Evolutionary conservation across 148 eudicot species (phyloP).

Genomic region (Linanthus parryae): DNA sequence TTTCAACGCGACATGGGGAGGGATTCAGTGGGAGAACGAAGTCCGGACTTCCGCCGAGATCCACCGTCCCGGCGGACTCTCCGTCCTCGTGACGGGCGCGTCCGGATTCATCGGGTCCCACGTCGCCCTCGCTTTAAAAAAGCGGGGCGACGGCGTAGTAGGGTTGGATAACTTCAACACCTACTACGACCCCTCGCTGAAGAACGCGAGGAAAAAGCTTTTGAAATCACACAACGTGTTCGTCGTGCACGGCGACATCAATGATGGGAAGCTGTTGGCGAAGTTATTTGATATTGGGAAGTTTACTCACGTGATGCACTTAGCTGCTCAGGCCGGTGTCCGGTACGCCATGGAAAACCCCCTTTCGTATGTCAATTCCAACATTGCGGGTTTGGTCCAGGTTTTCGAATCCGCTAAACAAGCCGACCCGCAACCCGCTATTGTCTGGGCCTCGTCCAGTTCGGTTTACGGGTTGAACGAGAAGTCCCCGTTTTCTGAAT

Average conservation of each 20-base stretch:
- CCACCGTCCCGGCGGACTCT: constrained; percentile 7
- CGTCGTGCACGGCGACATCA: constrained; percentile 3
- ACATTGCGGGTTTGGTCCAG: constrained; percentile 1
- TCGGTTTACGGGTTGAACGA: constrained; percentile 9
- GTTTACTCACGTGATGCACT: constrained; percentile 7
- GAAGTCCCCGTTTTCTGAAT: constrained; percentile 1
- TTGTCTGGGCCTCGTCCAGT: constrained; percentile 8
- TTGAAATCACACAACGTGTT: neutral
- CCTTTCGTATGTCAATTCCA: constrained; percentile 4
- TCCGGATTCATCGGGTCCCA: constrained; percentile 7
- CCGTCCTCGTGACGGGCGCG: constrained; percentile 4
- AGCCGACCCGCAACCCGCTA: constrained; percentile 3
- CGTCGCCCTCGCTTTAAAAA: neutral
- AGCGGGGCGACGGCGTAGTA: neutral
- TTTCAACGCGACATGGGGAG: constrained; percentile 5
- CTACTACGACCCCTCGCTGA: constrained; percentile 1
- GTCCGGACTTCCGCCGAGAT: constrained; percentile 8
- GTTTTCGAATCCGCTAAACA: neutral
- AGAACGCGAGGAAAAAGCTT: neutral
- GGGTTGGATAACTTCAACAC: constrained; percentile 7
- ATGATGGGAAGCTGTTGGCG: neutral
- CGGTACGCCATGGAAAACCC: constrained; percentile 8
- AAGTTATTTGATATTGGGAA: neutral
- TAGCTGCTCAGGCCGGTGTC: constrained; percentile 8
- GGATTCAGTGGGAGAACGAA: constrained; percentile 11